Conservation (phyloP, 768 basidiomycete species). For the Lactifluus echinatus region DNA sequence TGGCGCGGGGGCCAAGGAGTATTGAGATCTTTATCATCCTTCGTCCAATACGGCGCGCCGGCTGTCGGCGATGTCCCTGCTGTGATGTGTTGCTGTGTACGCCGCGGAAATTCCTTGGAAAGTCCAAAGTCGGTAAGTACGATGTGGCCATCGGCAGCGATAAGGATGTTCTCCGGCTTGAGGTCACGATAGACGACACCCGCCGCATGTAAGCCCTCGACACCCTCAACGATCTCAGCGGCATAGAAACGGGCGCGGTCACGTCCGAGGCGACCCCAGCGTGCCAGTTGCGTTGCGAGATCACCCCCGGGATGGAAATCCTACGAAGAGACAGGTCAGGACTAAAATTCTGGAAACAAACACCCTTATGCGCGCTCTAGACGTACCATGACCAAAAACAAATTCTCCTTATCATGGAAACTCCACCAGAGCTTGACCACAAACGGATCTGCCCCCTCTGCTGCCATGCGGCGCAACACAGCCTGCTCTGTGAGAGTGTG, state of each 20-base stretch:
- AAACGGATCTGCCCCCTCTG: slow-evolving; percentile 82
- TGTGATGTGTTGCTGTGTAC: slow-evolving; percentile 25
- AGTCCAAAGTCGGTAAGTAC: slow-evolving; percentile 96
- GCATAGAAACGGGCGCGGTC: slow-evolving; percentile 96
- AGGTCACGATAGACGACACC: slow-evolving; percentile 98
- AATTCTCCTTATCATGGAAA: slow-evolving; percentile 95
- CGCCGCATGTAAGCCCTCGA: slow-evolving; percentile 86
- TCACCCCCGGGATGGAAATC: slow-evolving; percentile 97
- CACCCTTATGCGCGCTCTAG: slow-evolving; percentile 6
- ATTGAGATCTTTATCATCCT: slow-evolving; percentile 46
- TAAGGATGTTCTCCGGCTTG: slow-evolving; percentile 95
- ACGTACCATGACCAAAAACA: slow-evolving; percentile 90
- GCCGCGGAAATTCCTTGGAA: slow-evolving; percentile 81
- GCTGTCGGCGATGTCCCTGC: slow-evolving; percentile 42
- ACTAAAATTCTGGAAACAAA: not conserved
- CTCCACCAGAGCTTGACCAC: slow-evolving; percentile 95
- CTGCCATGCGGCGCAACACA: slow-evolving; percentile 90
- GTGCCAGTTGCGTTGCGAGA: slow-evolving; percentile 92
- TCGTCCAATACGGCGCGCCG: slow-evolving; percentile 75
- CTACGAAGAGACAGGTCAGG: slow-evolving; percentile 28
- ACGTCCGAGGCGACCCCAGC: slow-evolving; percentile 89
- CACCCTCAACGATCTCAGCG: slow-evolving; percentile 93
- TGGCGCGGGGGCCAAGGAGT: slow-evolving; percentile 48
- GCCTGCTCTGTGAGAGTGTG: slow-evolving; percentile 96
- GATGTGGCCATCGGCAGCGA: slow-evolving; percentile 90